Conservation (phyloP, 345 rosid genomes). For the Dipteronia dyeriana region DNA sequence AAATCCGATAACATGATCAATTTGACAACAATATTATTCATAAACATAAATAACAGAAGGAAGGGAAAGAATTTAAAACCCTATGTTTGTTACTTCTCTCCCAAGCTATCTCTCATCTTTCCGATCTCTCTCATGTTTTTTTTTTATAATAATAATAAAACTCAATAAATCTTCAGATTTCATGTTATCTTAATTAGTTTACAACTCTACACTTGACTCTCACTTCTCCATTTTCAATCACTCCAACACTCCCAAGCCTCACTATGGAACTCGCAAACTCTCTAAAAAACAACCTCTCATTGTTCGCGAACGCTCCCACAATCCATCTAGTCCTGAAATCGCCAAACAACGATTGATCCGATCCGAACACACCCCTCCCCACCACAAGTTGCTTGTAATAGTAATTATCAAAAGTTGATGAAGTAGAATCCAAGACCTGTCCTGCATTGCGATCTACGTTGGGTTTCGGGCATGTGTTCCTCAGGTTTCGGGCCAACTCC, state of each 20-base stretch:
- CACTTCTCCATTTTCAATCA: constrained; percentile 63
- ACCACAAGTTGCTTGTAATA: constrained; percentile 61
- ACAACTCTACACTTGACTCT: constrained; percentile 50
- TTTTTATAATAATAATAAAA: background rate
- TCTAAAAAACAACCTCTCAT: constrained; percentile 61
- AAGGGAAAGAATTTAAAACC: background rate
- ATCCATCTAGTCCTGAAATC: constrained; percentile 61
- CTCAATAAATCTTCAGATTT: background rate
- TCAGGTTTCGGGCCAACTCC: constrained; percentile 44
- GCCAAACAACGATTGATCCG: constrained; percentile 58
- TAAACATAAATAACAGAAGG: background rate
- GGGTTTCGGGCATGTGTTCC: constrained; percentile 46
- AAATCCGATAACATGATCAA: background rate
- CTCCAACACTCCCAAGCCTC: constrained; percentile 71
- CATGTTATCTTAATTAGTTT: constrained; percentile 50
- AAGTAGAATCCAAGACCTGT: constrained; percentile 60
- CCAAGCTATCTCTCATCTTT: background rate
- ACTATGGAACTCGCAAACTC: constrained; percentile 74
- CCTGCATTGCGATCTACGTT: constrained; percentile 60
- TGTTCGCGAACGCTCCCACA: constrained; percentile 56
- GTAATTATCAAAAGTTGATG: constrained; percentile 59
- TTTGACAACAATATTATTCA: background rate
- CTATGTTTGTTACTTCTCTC: background rate
- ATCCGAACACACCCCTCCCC: constrained; percentile 65
- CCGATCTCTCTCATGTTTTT: background rate